These are phyloP conservation scores for Suillus clintonianus DNA, from an alignment of 768 basidiomycete genomes.

Conservation along the genomic window DNA sequence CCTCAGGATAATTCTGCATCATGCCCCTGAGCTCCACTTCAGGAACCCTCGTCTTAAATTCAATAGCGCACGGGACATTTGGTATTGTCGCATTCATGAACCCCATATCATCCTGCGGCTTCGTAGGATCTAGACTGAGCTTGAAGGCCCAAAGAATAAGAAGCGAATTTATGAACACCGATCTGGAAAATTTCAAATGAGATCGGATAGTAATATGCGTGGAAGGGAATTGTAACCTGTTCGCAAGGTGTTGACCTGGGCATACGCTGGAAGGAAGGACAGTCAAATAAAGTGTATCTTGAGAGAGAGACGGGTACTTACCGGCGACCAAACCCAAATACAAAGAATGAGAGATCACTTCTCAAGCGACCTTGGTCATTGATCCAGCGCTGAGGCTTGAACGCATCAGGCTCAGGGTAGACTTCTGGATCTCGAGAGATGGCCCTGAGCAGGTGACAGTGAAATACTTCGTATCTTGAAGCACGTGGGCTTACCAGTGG, in stretches of 20 bases:
- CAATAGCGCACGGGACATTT: background rate
- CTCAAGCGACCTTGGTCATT: too few relatives aligned
- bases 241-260: background rate
- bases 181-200: background rate
- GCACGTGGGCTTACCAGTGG: too few relatives aligned
- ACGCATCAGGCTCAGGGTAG: too few relatives aligned
- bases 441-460: too few relatives aligned
- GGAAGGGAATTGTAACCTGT: background rate
- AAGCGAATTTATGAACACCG: background rate
- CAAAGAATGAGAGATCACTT: too few relatives aligned
- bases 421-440: too few relatives aligned
- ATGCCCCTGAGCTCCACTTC: background rate
- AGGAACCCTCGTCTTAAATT: background rate
- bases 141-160: background rate
- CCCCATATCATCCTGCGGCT: background rate
- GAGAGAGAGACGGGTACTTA: too few relatives aligned
- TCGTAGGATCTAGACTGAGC: background rate
- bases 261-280: background rate
- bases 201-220: background rate
- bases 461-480: too few relatives aligned
- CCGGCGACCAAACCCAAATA: too few relatives aligned
- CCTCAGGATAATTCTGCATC: background rate
- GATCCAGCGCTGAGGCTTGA: too few relatives aligned
- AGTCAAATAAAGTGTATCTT: background rate
- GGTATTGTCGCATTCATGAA: background rate